Evolutionary conservation across 305 asterid species (phyloP).

Genomic region (Striga hermonthica): DNA sequence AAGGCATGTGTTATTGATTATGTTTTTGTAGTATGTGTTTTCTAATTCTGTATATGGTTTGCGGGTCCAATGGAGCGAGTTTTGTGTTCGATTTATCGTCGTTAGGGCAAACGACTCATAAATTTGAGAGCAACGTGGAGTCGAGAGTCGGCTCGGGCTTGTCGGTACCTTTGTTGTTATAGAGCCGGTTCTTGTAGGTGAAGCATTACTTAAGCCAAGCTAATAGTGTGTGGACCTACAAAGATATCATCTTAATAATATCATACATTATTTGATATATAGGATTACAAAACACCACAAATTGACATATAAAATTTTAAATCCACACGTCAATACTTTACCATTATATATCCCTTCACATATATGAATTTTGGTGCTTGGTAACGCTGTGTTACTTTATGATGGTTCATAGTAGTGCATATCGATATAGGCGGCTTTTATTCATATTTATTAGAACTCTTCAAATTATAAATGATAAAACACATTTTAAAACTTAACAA

Average conservation of each 20-base stretch:
- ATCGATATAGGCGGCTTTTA: no score
- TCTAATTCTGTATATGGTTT: constrained; percentile 40
- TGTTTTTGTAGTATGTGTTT: constrained; percentile 49
- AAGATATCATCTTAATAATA: neutral
- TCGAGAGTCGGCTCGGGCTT: constrained; percentile 66
- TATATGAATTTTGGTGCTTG: no score
- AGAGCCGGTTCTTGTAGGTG: constrained; percentile 72
- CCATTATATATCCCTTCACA: no score
- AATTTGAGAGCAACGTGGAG: constrained; percentile 40
- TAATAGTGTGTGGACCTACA: constrained; percentile 73
- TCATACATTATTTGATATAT: no score
- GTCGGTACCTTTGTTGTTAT: constrained; percentile 57
- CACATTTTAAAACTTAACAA: no score
- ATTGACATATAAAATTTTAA: no score
- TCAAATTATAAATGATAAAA: no score
- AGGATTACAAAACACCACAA: no score
- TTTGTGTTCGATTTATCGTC: constrained; percentile 33
- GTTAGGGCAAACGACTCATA: constrained; percentile 54
- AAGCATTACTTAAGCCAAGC: constrained; percentile 83
- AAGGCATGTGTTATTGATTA: constrained; percentile 50
- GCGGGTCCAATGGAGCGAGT: constrained; percentile 37
- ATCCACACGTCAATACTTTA: no score
- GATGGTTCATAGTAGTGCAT: no score
- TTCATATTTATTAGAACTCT: no score
- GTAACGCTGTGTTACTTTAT: no score